Evolutionary conservation across 352 stramenopile genomes (phyloP), one percentile per base, ranked within the genome.

Genomic region (Phytophthora agathidicida): DNA sequence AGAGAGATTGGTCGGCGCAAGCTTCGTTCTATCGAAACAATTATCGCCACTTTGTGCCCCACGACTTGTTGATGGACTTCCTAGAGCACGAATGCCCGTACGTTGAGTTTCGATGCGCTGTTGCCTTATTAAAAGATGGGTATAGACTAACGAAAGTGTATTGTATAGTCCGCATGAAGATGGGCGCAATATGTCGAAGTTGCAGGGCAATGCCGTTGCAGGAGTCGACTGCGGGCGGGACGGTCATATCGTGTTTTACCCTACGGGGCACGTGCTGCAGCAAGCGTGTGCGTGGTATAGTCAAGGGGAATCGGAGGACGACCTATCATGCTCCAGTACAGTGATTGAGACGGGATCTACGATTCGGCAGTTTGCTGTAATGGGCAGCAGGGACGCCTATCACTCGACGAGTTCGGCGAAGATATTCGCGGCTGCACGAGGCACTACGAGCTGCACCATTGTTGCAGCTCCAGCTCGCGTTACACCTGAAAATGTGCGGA

Each of bases 141-240:
- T 28, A 3, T 48, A 10, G 1, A 26, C 23, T 60, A 9, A 37
- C 16, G 6, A 17, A 7, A n/a, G 38, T 36, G 7, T 41, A 10
- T 31, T 43, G 2, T 31, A 36, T 24, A 83, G 62, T 16, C 33
- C 32, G 1, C 52, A 77, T 27, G 65, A 68, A 22, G 57, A 65
- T 37, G 53, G 39, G 11, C 31, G 47, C 16, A 50, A 51, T 11
- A 41, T 87, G 11, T 72, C 74, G 9, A 80, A 77, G 46, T 83
- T 75, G 69, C 83, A 92, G 51, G 77, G 83, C 59, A 92, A 92
- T 57, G 75, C 75, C 24, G 65, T 92, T 32, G 48, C 75, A 26
- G 83, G 78, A 31, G 54, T 75, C 7, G 54, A 71, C 28, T 53
- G 59, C 26, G 65, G 49, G 7, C 38, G 50, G 2, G 49, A 72